A percentile compares a stretch with the other conserved stretches of the same genome.
phyloP scores from a whole-genome alignment of 306 rosid genomes.

The Ammopiptanthus mongolicus region DNA sequence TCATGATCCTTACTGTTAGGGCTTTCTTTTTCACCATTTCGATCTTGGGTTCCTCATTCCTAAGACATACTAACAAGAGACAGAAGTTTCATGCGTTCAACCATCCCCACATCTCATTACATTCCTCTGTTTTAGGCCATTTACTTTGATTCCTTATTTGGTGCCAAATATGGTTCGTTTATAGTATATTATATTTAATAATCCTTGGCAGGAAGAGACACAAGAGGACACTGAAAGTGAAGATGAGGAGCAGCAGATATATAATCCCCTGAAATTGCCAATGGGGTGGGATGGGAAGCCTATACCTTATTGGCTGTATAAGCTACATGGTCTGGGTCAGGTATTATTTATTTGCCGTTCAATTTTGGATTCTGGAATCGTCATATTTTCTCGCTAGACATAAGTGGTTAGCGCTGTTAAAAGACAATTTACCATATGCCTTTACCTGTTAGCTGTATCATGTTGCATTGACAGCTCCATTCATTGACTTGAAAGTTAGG shows the following conservation, averaged over 20 bases:
- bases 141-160: not conserved
- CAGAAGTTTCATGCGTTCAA: not conserved
- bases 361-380: constrained; percentile 7
- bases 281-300: constrained; percentile 99
- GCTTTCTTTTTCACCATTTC: no score
- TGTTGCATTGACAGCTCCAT: not conserved
- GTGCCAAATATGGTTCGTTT: not conserved
- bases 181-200: not conserved
- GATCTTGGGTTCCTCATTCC: no score
- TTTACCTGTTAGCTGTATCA: not conserved
- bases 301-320: constrained; percentile 96
- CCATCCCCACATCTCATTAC: not conserved
- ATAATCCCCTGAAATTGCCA: constrained; percentile 95
- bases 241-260: constrained; percentile 95
- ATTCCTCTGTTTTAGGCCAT: not conserved
- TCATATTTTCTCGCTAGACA: not conserved
- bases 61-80: not conserved
- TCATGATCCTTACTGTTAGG: no score
- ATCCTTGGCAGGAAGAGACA: constrained; percentile 71
- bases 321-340: constrained; percentile 99
- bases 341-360: constrained; percentile 39
- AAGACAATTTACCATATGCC: not conserved
- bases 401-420: not conserved
- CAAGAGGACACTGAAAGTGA: constrained; percentile 91
- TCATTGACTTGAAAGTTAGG: constrained; percentile 1